Base-by-base conservation (phyloP, 257 asterid genomes). In the Forsythia viridissima region DNA sequence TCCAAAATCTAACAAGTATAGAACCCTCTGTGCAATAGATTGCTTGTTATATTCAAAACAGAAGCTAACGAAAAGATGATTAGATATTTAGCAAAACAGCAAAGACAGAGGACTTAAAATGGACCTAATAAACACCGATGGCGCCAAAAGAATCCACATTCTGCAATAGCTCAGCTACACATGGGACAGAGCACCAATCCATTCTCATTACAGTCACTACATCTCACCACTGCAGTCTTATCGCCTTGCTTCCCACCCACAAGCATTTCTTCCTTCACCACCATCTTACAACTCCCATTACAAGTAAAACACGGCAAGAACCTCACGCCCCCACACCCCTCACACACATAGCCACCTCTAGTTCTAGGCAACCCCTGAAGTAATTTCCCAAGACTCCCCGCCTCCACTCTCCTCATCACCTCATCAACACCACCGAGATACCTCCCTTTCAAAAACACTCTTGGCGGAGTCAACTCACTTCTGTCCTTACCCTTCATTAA, bases 371-470 rank as follows among this genome's bases (percentile, higher is more conserved):
- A 74, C 3, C 93, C 97, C 21, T 79, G 80, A 20, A 94, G 88
- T 88, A 94, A 81, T 76, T 87, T 85, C 51, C 85, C 82, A 13
- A 94, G 38, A 5, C 43, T 59, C 57, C 94, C 98, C 5, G 91
- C 94, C 80, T 94, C 99, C 70, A 88, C 86, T 38, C 90, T 70
- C 85, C 70, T 88, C 88, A 90, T 71, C 48, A 93, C 93, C 77
- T 87, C 97, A 71, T 94, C 98, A 4, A 76, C 88, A 3, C 99
- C 99, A 16, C 99, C 99, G 1, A 94, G 73, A 37, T 94, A 93
- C 79, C 90, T 90, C 70, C 98, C 99, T 69, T 82, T 93, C 46
- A 93, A 84, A 57, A 94, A 93, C 66, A 94, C 86, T 46, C 96
- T 80, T 0, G 99, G 99, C 2, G 99, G 99, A 11, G 87, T 76